A percentile compares a stretch with the other conserved stretches of the same genome.
Evolutionary conservation across 306 rosid species (phyloP).

Genomic region (Acacia confusa): DNA sequence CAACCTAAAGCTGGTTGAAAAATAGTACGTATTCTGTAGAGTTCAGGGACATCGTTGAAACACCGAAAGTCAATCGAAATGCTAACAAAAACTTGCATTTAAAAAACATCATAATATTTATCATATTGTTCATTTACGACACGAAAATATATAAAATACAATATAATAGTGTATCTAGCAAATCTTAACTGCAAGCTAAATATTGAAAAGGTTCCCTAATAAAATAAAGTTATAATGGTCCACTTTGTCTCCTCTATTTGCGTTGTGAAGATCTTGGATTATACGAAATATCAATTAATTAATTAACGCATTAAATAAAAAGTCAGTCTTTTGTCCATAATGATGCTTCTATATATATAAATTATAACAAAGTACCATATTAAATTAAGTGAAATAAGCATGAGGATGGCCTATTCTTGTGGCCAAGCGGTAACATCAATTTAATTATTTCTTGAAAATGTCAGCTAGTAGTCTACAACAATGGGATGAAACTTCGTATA

Average conservation of each 20-base stretch:
- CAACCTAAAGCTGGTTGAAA: neutral
- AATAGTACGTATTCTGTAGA: neutral
- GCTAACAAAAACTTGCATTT: neutral
- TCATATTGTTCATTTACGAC: neutral
- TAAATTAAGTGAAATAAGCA: neutral
- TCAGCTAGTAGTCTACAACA: constrained; percentile 30
- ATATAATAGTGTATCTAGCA: neutral
- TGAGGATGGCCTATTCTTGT: neutral
- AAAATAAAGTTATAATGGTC: neutral
- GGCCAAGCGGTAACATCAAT: constrained; percentile 26
- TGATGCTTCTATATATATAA: neutral
- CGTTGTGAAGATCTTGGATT: neutral
- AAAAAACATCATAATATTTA: neutral
- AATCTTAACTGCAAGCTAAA: neutral
- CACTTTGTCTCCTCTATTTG: neutral
- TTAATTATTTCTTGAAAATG: constrained; percentile 7
- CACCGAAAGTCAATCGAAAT: neutral
- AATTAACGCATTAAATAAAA: neutral
- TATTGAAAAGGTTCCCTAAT: neutral
- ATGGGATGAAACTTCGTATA: neutral
- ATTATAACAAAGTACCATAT: neutral
- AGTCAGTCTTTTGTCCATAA: neutral
- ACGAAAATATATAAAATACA: neutral
- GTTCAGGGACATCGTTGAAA: neutral
- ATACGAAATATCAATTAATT: neutral